Evolutionary conservation across 2,329 filamentous ascomycete genomes (phyloP).

Genomic region (Daldinia eschscholtzii): DNA sequence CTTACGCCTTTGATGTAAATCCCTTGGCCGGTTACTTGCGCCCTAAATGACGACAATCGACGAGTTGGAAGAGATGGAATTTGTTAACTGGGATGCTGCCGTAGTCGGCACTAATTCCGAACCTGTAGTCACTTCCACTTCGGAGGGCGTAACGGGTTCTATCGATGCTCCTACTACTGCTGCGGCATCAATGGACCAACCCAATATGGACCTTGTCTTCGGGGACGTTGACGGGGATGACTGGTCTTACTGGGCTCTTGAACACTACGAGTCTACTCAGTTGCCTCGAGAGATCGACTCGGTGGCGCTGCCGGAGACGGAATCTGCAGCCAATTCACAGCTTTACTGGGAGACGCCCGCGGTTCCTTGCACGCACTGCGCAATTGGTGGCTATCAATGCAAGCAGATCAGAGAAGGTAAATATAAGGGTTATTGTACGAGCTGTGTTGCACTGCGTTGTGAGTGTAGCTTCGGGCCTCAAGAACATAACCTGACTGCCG

Average conservation of each 20-base stretch:
- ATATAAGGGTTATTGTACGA: conserved; percentile 72
- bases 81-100: conserved; percentile 72
- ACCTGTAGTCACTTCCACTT: conserved; percentile 53
- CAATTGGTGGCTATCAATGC: conserved; percentile 67
- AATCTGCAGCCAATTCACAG: conserved; percentile 47
- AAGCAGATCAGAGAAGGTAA: conserved; percentile 71
- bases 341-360: conserved; percentile 60
- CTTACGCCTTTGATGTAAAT: conserved; percentile 25
- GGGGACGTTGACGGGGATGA: conserved; percentile 70
- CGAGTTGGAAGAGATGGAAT: conserved; percentile 68
- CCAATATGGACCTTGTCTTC: conserved; percentile 66
- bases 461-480: conserved; percentile 68
- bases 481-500: conserved; percentile 53
- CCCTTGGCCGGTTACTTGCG: conserved; percentile 30
- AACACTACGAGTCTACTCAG: conserved; percentile 66
- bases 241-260: conserved; percentile 69
- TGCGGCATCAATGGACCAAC: conserved; percentile 37
- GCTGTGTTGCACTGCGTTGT: conserved; percentile 70
- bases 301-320: conserved; percentile 50
- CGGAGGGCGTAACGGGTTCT: conserved; percentile 54
- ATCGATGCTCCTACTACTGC: conserved; percentile 40
- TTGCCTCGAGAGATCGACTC: conserved; percentile 54
- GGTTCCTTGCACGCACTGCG: conserved; percentile 66
- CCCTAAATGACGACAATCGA: conserved; percentile 59
- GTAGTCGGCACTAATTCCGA: conserved; percentile 53